Evolutionary conservation across 495 filamentous ascomycete species (phyloP), one percentile per base, ranked within the genome.

Genomic region (Lophium mytilinum): DNA sequence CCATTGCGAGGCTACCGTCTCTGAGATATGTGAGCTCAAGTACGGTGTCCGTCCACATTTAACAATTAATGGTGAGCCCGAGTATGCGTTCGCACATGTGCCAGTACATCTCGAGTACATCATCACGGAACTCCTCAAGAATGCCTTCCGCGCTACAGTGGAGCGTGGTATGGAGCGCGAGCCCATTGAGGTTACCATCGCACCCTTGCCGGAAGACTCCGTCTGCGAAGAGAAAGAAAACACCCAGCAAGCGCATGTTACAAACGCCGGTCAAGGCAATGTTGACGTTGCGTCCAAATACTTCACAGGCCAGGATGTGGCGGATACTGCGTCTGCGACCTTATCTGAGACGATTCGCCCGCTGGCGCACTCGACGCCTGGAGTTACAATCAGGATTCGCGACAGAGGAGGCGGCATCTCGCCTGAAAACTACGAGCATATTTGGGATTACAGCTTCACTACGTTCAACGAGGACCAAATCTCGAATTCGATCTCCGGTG

Each of bases 71-170:
- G 93, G 92, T 33, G 81, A 92, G 60, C 82, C 86, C 0, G 83
- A 87, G 41, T 86, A 90, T 11, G 80, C 80, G 0, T 92, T 97
- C 64, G 90, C 93, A 12, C 90, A 94, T 61, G 83, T 98, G 5
- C 92, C 93, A 6, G 91, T 94, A 55, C 93, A 98, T 69, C 76
- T 97, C 14, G 93, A 96, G 69, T 98, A 98, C 69, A 96, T 98
- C 60, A 78, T 95, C 55, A 96, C 92, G 0, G 93, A 98, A 72
- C 80, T 98, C 7, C 75, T 98, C 47, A 98, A 98, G 71, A 98
- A 98, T 69, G 88, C 91, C 4, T 98, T 98, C 74, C 80, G 93
- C 24, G 93, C 93, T 1, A 90, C 87, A 0, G 82, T 97, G 18
- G 93, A 98, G 68, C 84, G 79, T 24, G 82, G 85, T 19, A 84